phyloP scores from a whole-genome alignment of 2,329 filamentous ascomycete species.

The Aureobasidium pullulans region DNA sequence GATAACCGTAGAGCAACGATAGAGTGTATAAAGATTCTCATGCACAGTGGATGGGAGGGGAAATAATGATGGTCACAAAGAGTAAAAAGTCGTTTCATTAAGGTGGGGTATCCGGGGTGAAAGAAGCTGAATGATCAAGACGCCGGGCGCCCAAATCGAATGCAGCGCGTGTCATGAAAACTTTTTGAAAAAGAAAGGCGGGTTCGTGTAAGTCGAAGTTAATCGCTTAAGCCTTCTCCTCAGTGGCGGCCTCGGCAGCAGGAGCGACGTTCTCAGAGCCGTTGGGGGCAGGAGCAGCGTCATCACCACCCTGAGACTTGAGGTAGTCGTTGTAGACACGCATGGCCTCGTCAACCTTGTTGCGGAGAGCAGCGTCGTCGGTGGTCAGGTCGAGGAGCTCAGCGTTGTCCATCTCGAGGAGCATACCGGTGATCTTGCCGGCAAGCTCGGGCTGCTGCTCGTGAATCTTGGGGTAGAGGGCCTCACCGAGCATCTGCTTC shows the following conservation, averaged over 20 bases:
- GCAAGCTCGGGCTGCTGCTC: constrained; percentile 89
- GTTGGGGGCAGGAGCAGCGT: constrained; percentile 22
- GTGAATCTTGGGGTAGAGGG: constrained; percentile 97
- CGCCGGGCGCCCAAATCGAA: constrained; percentile 11
- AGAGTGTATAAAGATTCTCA: background rate
- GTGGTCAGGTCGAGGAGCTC: constrained; percentile 93
- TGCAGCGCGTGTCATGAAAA: constrained; percentile 14
- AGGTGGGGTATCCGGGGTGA: constrained; percentile 14
- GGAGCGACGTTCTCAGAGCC: constrained; percentile 29
- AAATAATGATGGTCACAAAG: constrained; percentile 9
- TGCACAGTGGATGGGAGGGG: background rate
- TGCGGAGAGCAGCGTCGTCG: constrained; percentile 78
- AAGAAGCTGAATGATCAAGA: constrained; percentile 13
- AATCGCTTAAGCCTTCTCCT: constrained; percentile 13
- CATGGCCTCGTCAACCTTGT: constrained; percentile 96
- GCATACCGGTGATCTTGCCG: constrained; percentile 99
- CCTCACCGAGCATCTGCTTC: constrained; percentile 98
- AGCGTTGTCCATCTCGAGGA: constrained; percentile 96
- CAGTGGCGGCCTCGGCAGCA: constrained; percentile 23
- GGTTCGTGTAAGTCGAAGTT: background rate
- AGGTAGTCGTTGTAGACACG: constrained; percentile 98
- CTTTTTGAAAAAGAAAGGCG: constrained; percentile 10
- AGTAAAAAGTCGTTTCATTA: constrained; percentile 14
- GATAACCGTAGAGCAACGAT: background rate
- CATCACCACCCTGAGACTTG: constrained; percentile 62